Percentiles rank a stretch among this genome's conserved stretches.
Conservation (phyloP, 257 asterid genomes). For the Nemophila menziesii region DNA sequence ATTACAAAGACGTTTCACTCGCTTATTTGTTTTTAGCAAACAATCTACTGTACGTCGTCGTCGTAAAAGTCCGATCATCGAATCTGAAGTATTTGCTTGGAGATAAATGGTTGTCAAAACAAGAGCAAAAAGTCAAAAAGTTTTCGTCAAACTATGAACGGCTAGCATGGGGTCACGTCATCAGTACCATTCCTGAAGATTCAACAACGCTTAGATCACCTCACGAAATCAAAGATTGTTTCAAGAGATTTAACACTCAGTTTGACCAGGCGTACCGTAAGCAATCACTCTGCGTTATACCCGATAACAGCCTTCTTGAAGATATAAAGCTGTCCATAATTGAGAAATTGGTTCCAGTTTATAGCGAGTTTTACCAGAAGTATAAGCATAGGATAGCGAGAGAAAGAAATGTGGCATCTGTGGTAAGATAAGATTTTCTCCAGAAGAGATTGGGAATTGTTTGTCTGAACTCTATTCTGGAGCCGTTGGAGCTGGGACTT, state of each 20-base stretch:
- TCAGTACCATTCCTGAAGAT: slow-evolving; percentile 36
- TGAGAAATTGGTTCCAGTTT: slow-evolving; percentile 31
- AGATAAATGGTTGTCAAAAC: slow-evolving; percentile 57
- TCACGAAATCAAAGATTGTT: slow-evolving; percentile 35
- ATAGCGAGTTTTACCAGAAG: slow-evolving; percentile 41
- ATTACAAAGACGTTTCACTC: slow-evolving; percentile 48
- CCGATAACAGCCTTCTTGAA: slow-evolving; percentile 51
- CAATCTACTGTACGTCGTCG: slow-evolving; percentile 55
- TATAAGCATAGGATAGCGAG: slow-evolving; percentile 17
- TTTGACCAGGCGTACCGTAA: slow-evolving; percentile 59
- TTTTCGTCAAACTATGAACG: slow-evolving; percentile 43
- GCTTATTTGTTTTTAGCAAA: slow-evolving; percentile 71
- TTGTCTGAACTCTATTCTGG: slow-evolving; percentile 56
- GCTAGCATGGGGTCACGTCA: slow-evolving; percentile 70
- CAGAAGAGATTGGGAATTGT: slow-evolving; percentile 51
- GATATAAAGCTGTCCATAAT: slow-evolving; percentile 39
- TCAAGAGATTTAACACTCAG: slow-evolving; percentile 44
- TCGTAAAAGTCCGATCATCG: slow-evolving; percentile 45
- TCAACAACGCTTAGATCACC: slow-evolving; percentile 21
- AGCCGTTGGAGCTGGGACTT: slow-evolving; percentile 22
- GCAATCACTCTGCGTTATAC: slow-evolving; percentile 44
- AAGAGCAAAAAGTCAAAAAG: slow-evolving; percentile 42
- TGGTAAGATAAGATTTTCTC: slow-evolving; percentile 58
- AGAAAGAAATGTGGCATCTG: slow-evolving; percentile 26
- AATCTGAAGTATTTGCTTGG: slow-evolving; percentile 61